These are phyloP conservation scores for Fusarium mundagurra DNA, from an alignment of 2,329 filamentous ascomycete species.

Conservation along the genomic window DNA sequence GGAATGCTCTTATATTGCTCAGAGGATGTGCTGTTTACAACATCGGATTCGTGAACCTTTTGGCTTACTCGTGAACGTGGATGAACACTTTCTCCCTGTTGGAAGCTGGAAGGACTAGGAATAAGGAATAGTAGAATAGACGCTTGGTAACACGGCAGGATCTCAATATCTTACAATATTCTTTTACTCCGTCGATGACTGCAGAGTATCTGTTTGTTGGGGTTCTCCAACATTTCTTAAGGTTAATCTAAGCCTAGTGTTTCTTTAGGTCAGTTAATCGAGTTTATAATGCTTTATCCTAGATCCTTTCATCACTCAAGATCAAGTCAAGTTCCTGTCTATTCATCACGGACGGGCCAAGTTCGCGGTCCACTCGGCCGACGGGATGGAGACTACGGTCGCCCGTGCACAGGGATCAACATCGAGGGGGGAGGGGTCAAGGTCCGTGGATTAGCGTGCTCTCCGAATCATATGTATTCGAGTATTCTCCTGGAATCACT, in stretches of 20 bases:
- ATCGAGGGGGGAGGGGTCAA: constrained; percentile 9
- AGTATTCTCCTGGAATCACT: background rate
- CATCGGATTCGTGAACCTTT: background rate
- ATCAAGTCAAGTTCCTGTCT: background rate
- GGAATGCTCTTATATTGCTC: background rate
- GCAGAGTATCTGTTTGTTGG: background rate
- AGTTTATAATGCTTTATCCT: background rate
- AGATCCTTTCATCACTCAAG: background rate
- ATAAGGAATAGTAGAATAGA: background rate
- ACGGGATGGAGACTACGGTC: constrained; percentile 30
- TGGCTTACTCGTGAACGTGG: background rate
- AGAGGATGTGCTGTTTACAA: background rate
- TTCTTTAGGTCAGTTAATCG: background rate
- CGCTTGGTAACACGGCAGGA: background rate
- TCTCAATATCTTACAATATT: background rate
- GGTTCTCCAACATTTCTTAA: background rate
- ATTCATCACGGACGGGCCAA: background rate
- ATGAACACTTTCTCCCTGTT: background rate
- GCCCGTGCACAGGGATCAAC: constrained; percentile 4
- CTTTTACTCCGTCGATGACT: background rate
- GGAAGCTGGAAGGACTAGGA: background rate
- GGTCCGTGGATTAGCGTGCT: background rate
- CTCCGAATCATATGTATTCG: background rate
- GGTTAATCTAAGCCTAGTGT: background rate
- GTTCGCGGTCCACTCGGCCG: constrained; percentile 34